Evolutionary conservation across 805 yeast species (phyloP), one percentile per base, ranked within the genome.

Genomic region (Monosporozyma siamensis): DNA sequence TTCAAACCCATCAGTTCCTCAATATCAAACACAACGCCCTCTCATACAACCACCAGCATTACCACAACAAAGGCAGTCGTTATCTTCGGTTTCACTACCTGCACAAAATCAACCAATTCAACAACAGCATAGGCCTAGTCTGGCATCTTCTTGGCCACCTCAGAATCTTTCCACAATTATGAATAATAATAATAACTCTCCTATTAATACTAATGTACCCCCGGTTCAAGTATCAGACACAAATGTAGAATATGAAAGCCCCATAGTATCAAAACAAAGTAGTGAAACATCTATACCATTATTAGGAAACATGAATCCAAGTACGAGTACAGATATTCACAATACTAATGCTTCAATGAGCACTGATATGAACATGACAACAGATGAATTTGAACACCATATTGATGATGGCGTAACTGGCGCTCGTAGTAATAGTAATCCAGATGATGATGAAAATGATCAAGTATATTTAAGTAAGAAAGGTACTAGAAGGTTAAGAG

Each of bases 401-500:
- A 24, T 18, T 22, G 21, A 17, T 26, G 21, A 17, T 37, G 11
- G 21, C 14, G 29, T 14, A 23, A 9, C 6, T 18, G 14, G 5
- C 25, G 29, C n/a, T 25, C 4, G 31, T 11, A 18, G 12, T 26
- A 37, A 37, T 26, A 10, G 22, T 25, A 15, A 17, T 14, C 14
- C 29, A 14, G 14, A 26, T 12, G 18, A 18, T 17, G 29, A 36
- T 26, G 27, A 36, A 17, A 34, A 15, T 34, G 26, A 34, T 17
- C 11, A 17, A 20, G 18, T 27, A 18, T 20, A 37, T 26, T 23
- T 37, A 12, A 25, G 32, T 18, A 37, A 26, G 21, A 35, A 23
- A 37, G 32, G 38, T 20, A 29, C 31, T 10, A 31, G 37, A 24
- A 39, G 36, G 20, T n/a, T 38, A 26, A 44, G 49, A 17, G 72